These are phyloP conservation scores for Penicillium paradoxum DNA, from an alignment of 495 filamentous ascomycete genomes.

Conservation along the genomic window DNA sequence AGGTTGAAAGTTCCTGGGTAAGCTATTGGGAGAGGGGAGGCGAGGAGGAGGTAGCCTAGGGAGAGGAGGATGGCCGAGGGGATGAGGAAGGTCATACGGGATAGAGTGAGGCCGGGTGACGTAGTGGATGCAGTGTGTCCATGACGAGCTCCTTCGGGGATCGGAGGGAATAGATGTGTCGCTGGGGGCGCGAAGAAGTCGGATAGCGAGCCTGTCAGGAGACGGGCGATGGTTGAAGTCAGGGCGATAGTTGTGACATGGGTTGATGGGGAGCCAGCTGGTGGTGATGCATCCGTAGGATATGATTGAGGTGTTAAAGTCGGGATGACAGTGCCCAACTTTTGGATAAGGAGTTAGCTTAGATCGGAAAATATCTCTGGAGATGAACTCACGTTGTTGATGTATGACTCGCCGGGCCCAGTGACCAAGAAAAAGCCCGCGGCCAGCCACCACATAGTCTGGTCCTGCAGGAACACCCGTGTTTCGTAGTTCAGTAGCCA, in stretches of 20 bases:
- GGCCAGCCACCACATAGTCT: conserved; percentile 93
- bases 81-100: conserved; percentile 75
- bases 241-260: conserved; percentile 89
- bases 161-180: conserved; percentile 34
- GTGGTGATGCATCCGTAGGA: conserved; percentile 41
- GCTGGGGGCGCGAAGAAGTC: conserved; percentile 76
- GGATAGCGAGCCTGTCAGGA: conserved; percentile 78
- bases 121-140: conserved; percentile 17
- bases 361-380: no score
- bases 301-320: conserved; percentile 66
- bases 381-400: conserved; percentile 69
- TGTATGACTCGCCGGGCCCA: conserved; percentile 91
- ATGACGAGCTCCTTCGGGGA: conserved; percentile 25
- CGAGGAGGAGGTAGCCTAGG: conserved; percentile 67
- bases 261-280: conserved; percentile 67
- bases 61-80: conserved; percentile 70
- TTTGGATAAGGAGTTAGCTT: neutral
- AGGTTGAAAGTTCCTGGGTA: conserved; percentile 68
- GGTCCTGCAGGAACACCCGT: conserved; percentile 71
- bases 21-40: conserved; percentile 64
- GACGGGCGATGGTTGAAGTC: conserved; percentile 82
- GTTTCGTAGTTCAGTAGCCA: conserved; percentile 88
- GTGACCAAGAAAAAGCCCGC: conserved; percentile 89
- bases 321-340: conserved; percentile 84
- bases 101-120: conserved; percentile 48